A percentile compares a stretch with the other conserved stretches of the same genome.
Conservation (phyloP, 352 stramenopile species). For the Globisporangium cylindrosporum region DNA sequence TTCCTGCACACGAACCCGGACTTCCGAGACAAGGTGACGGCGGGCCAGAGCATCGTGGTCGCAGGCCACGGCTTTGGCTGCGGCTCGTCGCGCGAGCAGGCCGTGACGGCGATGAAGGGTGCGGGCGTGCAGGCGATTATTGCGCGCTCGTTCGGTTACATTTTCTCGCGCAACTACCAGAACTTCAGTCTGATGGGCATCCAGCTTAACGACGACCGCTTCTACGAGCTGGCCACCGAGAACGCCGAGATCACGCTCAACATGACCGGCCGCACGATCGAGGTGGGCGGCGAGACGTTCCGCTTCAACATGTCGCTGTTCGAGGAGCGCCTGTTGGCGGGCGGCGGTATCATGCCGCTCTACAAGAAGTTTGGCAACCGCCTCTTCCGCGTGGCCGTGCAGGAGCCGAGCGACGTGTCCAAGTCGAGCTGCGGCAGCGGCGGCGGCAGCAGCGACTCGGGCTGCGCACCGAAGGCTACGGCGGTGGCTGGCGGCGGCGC, state of each 20-base stretch:
- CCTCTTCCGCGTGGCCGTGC: slow-evolving; percentile 81
- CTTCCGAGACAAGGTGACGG: slow-evolving; percentile 77
- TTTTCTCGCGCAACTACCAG: slow-evolving; percentile 87
- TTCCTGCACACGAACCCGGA: slow-evolving; percentile 86
- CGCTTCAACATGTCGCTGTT: slow-evolving; percentile 88
- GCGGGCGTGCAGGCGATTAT: slow-evolving; percentile 81
- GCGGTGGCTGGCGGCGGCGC: slow-evolving; percentile 31
- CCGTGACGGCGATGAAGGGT: slow-evolving; percentile 78
- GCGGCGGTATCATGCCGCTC: slow-evolving; percentile 82
- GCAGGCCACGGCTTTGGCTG: slow-evolving; percentile 81
- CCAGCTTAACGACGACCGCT: slow-evolving; percentile 70
- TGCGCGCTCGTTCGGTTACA: slow-evolving; percentile 84
- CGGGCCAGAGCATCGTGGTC: slow-evolving; percentile 73
- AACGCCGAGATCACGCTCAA: slow-evolving; percentile 77
- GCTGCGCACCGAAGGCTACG: slow-evolving; percentile 37
- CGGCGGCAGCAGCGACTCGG: slow-evolving; percentile 20
- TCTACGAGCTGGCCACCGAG: slow-evolving; percentile 80
- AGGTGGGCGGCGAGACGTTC: slow-evolving; percentile 70
- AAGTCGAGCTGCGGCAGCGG: slow-evolving; percentile 36
- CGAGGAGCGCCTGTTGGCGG: slow-evolving; percentile 76
- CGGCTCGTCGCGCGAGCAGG: slow-evolving; percentile 82
- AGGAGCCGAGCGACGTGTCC: slow-evolving; percentile 35
- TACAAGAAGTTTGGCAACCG: slow-evolving; percentile 87
- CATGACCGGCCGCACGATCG: slow-evolving; percentile 79
- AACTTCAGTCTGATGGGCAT: slow-evolving; percentile 86